phyloP scores from a whole-genome alignment of 2,329 filamentous ascomycete species.

The Arthrobotrys pseudoclavata region DNA sequence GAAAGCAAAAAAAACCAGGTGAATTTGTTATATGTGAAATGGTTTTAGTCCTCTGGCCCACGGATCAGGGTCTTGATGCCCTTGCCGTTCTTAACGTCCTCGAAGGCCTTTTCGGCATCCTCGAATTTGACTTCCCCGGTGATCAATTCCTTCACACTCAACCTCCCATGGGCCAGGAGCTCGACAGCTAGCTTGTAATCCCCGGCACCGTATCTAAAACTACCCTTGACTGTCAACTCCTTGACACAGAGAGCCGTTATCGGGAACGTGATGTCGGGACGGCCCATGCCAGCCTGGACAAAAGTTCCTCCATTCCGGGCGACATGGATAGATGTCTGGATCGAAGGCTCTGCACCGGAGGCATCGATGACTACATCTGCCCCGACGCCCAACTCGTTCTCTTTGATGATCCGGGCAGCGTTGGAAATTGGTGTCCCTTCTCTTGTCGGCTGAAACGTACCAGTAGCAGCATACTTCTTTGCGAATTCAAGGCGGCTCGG shows the following conservation, averaged over 20 bases:
- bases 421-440: conserved; percentile 78
- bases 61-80: conserved; percentile 79
- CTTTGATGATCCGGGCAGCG: conserved; percentile 76
- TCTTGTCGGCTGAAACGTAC: conserved; percentile 74
- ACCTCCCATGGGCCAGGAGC: conserved; percentile 78
- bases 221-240: conserved; percentile 87
- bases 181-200: conserved; percentile 89
- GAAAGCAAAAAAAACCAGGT: not conserved
- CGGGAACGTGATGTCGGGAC: conserved; percentile 86
- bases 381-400: conserved; percentile 74
- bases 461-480: conserved; percentile 72
- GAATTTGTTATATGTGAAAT: conserved; percentile 9
- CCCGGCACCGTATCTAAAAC: conserved; percentile 88
- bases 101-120: conserved; percentile 87
- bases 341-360: conserved; percentile 81
- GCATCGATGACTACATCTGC: conserved; percentile 86
- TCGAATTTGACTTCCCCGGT: conserved; percentile 82
- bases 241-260: conserved; percentile 91
- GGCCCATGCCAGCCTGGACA: conserved; percentile 92
- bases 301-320: conserved; percentile 80
- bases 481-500: conserved; percentile 84
- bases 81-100: conserved; percentile 86
- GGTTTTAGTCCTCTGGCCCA: conserved; percentile 72
- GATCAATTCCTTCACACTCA: conserved; percentile 83
- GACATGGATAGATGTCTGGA: conserved; percentile 80